phyloP scores from a whole-genome alignment of 1,139 yeast genomes.

The Barnettozyma hawaiiensis region DNA sequence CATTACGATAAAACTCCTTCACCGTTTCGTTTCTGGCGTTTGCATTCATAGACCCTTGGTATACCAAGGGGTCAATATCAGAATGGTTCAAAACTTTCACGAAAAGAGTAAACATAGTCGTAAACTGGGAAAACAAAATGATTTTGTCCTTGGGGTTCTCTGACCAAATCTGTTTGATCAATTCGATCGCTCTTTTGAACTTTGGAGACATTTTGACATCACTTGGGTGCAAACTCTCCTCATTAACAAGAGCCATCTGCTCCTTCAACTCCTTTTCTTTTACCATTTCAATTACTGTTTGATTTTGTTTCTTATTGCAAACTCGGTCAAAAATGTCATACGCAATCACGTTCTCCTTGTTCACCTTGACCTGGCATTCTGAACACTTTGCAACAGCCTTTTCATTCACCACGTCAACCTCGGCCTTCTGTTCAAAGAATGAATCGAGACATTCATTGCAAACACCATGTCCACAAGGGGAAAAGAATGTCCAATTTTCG shows the following conservation, averaged over 20 bases:
- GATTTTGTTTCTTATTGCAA: slow-evolving; percentile 30
- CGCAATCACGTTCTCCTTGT: slow-evolving; percentile 41
- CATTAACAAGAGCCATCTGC: slow-evolving; percentile 29
- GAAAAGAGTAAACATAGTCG: slow-evolving; percentile 68
- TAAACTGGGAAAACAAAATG: slow-evolving; percentile 81
- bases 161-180: slow-evolving; percentile 39
- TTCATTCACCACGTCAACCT: slow-evolving; percentile 28
- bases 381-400: slow-evolving; percentile 41
- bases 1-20: slow-evolving; percentile 55
- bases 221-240: slow-evolving; percentile 29
- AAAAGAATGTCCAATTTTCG: slow-evolving; percentile 39
- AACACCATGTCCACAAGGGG: slow-evolving; percentile 63
- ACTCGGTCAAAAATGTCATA: slow-evolving; percentile 49
- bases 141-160: slow-evolving; percentile 53
- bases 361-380: slow-evolving; percentile 40
- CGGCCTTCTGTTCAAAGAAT: slow-evolving; percentile 41
- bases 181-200: slow-evolving; percentile 42
- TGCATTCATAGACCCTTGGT: slow-evolving; percentile 78
- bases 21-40: slow-evolving; percentile 59
- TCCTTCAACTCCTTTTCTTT: slow-evolving; percentile 18
- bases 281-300: slow-evolving; percentile 26
- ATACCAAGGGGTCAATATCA: slow-evolving; percentile 50
- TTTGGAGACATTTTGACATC: slow-evolving; percentile 46
- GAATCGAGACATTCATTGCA: slow-evolving; percentile 57
- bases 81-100: slow-evolving; percentile 47